Base-by-base conservation (phyloP, 768 basidiomycete genomes). In the Piloderma croceum region DNA sequence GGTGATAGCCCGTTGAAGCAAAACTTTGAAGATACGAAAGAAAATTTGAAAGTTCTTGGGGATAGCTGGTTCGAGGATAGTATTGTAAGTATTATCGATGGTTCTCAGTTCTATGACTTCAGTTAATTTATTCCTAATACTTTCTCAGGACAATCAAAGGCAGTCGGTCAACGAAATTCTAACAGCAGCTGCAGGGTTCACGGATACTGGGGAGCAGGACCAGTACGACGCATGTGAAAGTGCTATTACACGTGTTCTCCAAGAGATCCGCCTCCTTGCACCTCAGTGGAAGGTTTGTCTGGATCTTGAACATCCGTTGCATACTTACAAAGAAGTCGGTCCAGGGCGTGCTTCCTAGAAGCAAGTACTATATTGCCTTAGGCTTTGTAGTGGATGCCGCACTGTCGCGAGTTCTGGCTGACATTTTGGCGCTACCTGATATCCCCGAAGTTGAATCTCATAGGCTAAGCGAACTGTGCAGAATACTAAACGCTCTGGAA, bases 391-490 rank as follows among this genome's bases (percentile, higher is more conserved):
- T 82, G 5, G 81, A 93, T 36, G 70, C 75, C 5, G 77, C 77
- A 5, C 66, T 94, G 19, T 70, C 70, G 5, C 70, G 77, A 15
- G 73, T 94, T 17, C 68, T 90, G 11, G 70, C 71, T 25, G 83
- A 89, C 52, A 70, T 96, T 15, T 66, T 93, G 24, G 76, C 76
- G 1, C 65, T 96, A 33, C 70, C 76, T 5, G 93, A 97, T 59
- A 96, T 97, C 45, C 81, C 92, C 0, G 90, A 87, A 50, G 67
- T 80, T 7, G 93, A 96, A 52, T 93, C 90, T 2, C 82, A 85
- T 49, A 71, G 79, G 36, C 63, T 96, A 33, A 82, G 82, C 51
- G 89, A 92, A 55, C 70, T 94, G 2, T 89, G 90, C 59, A 73
- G 78, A 36, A 81, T 90, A 22, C 58, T 96, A 38, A 76, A 81